phyloP scores from a whole-genome alignment of 1,284 basidiomycete species.

The Apiotrichum veenhuisii region DNA sequence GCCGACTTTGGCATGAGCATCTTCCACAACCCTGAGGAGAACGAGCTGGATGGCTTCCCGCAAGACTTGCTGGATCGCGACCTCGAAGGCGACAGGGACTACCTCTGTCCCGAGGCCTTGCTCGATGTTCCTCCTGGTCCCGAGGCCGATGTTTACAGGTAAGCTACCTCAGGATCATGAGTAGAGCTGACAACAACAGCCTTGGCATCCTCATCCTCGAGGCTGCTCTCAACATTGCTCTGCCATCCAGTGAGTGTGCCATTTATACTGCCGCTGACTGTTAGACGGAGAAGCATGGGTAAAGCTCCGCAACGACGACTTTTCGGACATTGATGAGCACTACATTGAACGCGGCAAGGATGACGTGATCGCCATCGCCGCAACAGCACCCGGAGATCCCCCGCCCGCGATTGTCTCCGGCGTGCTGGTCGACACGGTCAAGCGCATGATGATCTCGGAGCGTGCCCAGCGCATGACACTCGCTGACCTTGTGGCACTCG shows the following conservation, averaged over 20 bases:
- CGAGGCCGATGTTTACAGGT: conserved; percentile 92
- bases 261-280: background rate
- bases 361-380: conserved; percentile 5
- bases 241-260: conserved; percentile 80
- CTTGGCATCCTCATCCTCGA: conserved; percentile 92
- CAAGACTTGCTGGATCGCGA: conserved; percentile 47
- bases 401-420: conserved; percentile 54
- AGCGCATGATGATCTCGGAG: conserved; percentile 71
- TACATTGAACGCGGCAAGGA: conserved; percentile 25
- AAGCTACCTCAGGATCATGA: conserved; percentile 33
- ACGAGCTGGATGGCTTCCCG: conserved; percentile 13
- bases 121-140: conserved; percentile 77
- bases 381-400: conserved; percentile 8
- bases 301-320: conserved; percentile 84
- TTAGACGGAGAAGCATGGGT: conserved; percentile 74
- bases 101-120: conserved; percentile 91
- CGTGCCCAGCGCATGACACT: conserved; percentile 60
- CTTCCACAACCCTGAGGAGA: conserved; percentile 49
- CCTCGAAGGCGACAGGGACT: conserved; percentile 90
- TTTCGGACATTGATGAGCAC: conserved; percentile 70
- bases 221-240: conserved; percentile 85
- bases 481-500: conserved; percentile 58
- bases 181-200: conserved; percentile 50
- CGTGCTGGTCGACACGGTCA: conserved; percentile 64
- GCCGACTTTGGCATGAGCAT: conserved; percentile 86